phyloP scores from a whole-genome alignment of 441 rosid species.

The Populus trichocarpa region DNA sequence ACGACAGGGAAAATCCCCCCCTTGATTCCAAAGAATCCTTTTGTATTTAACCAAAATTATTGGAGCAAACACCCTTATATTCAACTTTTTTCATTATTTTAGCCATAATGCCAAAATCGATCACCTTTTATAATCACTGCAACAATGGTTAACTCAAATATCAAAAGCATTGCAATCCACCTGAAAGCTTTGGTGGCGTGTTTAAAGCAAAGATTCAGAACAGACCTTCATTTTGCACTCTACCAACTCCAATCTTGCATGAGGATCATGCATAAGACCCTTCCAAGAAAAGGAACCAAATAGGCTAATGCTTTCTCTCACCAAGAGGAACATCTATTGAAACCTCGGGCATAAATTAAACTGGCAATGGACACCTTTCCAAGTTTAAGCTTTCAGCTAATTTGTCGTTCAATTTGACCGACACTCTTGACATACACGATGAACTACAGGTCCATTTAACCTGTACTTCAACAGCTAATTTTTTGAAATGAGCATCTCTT shows the following conservation, averaged over 20 bases:
- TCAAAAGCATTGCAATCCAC: not conserved
- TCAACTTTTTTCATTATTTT: not conserved
- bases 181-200: not conserved
- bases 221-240: not conserved
- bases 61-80: not conserved
- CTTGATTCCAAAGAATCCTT: too few species aligned
- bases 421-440: not conserved
- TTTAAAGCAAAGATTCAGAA: not conserved
- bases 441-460: not conserved
- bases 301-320: not conserved
- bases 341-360: not conserved
- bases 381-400: conserved; percentile 3
- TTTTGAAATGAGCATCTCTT: not conserved
- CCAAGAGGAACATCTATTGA: not conserved
- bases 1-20: too few species aligned
- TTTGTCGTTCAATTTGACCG: not conserved
- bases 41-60: not conserved
- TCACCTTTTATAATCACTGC: not conserved
- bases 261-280: not conserved
- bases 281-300: not conserved
- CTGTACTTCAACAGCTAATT: not conserved
- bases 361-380: not conserved
- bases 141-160: not conserved
- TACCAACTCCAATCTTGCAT: not conserved
- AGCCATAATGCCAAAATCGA: not conserved